phyloP scores from a whole-genome alignment of 495 filamentous ascomycete genomes.

The Glonium stellatum region DNA sequence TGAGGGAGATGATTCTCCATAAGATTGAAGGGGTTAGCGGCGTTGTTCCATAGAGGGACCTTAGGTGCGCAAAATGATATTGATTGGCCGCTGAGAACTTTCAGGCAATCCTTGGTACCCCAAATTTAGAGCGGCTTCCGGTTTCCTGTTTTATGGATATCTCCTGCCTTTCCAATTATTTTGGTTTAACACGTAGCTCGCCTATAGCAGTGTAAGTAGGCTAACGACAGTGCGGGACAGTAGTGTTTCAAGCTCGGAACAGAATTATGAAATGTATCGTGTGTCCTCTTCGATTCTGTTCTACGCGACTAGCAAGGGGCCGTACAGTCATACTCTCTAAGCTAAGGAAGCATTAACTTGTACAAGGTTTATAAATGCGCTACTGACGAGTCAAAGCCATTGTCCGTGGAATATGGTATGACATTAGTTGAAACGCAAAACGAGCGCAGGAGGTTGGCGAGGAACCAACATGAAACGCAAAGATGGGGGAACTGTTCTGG shows the following conservation, averaged over 20 bases:
- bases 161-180: too few relatives aligned
- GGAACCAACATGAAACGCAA: neutral
- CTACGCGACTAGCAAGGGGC: neutral
- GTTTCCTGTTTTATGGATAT: too few relatives aligned
- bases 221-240: neutral
- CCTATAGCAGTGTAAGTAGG: neutral
- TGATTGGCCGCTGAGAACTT: too few relatives aligned
- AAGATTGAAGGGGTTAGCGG: too few relatives aligned
- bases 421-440: slow-evolving; percentile 1
- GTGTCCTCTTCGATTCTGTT: neutral
- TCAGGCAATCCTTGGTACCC: too few relatives aligned
- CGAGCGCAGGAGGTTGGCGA: neutral
- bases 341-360: neutral
- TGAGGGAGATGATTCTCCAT: too few relatives aligned
- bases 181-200: neutral
- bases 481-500: neutral
- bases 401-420: neutral
- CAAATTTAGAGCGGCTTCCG: too few relatives aligned
- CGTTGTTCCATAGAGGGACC: too few relatives aligned
- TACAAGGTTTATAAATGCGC: neutral
- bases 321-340: neutral
- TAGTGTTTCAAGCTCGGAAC: neutral
- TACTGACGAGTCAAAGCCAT: slow-evolving; percentile 1
- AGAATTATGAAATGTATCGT: neutral
- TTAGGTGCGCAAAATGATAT: too few relatives aligned